phyloP scores from a whole-genome alignment of 2,329 filamentous ascomycete species.

The Neocatenulostroma microsporum region DNA sequence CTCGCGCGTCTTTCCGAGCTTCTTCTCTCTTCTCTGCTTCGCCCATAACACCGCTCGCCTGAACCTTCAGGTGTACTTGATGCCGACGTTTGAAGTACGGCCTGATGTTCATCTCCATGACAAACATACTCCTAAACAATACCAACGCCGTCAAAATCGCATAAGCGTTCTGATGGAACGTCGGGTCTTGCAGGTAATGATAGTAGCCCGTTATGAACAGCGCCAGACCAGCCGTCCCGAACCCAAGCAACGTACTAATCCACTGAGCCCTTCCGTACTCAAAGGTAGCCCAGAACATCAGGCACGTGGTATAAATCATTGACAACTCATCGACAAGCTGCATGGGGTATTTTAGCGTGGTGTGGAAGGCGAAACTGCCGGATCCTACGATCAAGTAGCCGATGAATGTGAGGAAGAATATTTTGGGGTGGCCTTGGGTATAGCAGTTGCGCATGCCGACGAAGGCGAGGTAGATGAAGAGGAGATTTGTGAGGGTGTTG shows the following conservation, averaged over 20 bases:
- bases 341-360: constrained; percentile 62
- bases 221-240: constrained; percentile 46
- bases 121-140: constrained; percentile 64
- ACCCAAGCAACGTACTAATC: constrained; percentile 49
- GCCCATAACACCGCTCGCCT: constrained; percentile 14
- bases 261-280: constrained; percentile 54
- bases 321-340: constrained; percentile 63
- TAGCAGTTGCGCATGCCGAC: constrained; percentile 69
- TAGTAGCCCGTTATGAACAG: constrained; percentile 71
- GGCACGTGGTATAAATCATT: constrained; percentile 64
- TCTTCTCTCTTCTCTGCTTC: constrained; percentile 31
- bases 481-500: constrained; percentile 71
- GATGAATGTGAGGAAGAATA: constrained; percentile 62
- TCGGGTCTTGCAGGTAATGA: constrained; percentile 70
- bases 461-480: constrained; percentile 71
- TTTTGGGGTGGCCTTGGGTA: constrained; percentile 61
- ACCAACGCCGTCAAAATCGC: constrained; percentile 63
- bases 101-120: constrained; percentile 62
- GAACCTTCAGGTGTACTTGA: constrained; percentile 29
- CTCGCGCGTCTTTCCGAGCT: constrained; percentile 47
- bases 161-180: constrained; percentile 76
- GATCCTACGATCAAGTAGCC: constrained; percentile 55
- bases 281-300: constrained; percentile 68
- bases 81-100: constrained; percentile 45
- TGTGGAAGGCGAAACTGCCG: constrained; percentile 57